A percentile compares a stretch with the other conserved stretches of the same genome.
Evolutionary conservation across 164 flowering plant species (phyloP).

Genomic region (Chimonanthus praecox): DNA sequence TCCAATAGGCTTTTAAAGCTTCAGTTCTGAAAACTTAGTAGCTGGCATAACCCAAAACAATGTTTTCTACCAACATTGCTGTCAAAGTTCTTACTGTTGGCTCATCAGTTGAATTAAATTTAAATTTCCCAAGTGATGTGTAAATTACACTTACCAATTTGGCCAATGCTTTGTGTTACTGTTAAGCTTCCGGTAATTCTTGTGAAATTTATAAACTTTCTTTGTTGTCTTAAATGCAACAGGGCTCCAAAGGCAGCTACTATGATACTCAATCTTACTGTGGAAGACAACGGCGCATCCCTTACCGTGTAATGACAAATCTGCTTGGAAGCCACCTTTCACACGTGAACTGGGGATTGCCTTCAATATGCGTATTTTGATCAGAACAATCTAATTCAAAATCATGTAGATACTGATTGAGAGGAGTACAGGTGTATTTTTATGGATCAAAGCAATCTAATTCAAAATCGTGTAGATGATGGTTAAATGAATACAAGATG

Average conservation of each 20-base stretch:
- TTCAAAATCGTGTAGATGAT: no score
- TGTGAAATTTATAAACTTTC: not conserved
- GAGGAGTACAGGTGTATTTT: not conserved
- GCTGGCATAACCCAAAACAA: not conserved
- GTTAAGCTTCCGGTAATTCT: no score
- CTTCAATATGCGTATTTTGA: not conserved
- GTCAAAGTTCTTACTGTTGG: no score
- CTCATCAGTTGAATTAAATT: no score
- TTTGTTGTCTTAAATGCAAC: constrained; percentile 1
- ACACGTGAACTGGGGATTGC: not conserved
- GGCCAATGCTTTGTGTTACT: no score
- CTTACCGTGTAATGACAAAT: constrained; percentile 45
- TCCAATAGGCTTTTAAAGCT: not conserved
- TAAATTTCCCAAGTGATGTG: not conserved
- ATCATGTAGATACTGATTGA: no score
- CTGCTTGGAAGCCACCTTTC: not conserved
- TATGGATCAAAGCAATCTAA: no score
- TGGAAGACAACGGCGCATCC: constrained; percentile 81
- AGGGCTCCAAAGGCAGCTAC: constrained; percentile 92
- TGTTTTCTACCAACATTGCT: not conserved
- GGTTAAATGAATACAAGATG: not conserved
- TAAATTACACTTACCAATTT: not conserved
- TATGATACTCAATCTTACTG: constrained; percentile 76
- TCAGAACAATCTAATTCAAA: not conserved
- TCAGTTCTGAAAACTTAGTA: no score